phyloP scores from a whole-genome alignment of 805 yeast species.

The Zygotorulaspora danielsina region DNA sequence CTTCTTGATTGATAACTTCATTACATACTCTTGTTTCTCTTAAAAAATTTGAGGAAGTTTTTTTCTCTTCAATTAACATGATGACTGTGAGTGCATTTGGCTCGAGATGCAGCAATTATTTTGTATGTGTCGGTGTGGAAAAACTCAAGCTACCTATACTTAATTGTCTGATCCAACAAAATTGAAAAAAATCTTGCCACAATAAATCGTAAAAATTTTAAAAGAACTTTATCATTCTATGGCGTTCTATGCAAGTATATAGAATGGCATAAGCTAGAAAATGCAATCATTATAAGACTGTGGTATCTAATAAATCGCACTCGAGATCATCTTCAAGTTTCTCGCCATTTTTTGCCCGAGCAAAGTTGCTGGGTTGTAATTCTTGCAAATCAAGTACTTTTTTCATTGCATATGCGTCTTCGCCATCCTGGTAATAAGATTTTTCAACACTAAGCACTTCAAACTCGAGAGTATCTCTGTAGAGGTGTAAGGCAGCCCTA shows the following conservation, averaged over 20 bases:
- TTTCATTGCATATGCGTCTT: slow-evolving; percentile 95
- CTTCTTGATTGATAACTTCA: neutral
- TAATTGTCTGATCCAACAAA: slow-evolving; percentile 49
- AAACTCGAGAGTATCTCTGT: slow-evolving; percentile 78
- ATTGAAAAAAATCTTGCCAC: slow-evolving; percentile 1
- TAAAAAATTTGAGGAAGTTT: slow-evolving; percentile 30
- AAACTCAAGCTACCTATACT: slow-evolving; percentile 94
- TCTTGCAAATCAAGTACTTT: slow-evolving; percentile 59
- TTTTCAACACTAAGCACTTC: slow-evolving; percentile 78
- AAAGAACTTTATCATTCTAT: slow-evolving; percentile 6
- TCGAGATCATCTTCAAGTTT: slow-evolving; percentile 54
- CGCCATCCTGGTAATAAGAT: slow-evolving; percentile 94
- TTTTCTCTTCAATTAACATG: slow-evolving; percentile 44
- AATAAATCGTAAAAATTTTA: no score
- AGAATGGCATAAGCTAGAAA: no score
- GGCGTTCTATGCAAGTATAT: neutral
- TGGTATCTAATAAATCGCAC: slow-evolving; percentile 42
- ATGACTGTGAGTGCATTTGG: slow-evolving; percentile 99
- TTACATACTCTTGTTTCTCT: neutral
- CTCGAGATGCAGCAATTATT: slow-evolving; percentile 66
- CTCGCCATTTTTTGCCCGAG: slow-evolving; percentile 35
- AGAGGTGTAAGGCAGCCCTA: slow-evolving; percentile 88
- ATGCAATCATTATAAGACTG: no score
- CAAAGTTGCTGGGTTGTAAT: slow-evolving; percentile 54
- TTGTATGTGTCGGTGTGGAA: slow-evolving; percentile 87